Evolutionary conservation across 306 rosid species (phyloP), one percentile per base, ranked within the genome.

Genomic region (Lagenaria siceraria): DNA sequence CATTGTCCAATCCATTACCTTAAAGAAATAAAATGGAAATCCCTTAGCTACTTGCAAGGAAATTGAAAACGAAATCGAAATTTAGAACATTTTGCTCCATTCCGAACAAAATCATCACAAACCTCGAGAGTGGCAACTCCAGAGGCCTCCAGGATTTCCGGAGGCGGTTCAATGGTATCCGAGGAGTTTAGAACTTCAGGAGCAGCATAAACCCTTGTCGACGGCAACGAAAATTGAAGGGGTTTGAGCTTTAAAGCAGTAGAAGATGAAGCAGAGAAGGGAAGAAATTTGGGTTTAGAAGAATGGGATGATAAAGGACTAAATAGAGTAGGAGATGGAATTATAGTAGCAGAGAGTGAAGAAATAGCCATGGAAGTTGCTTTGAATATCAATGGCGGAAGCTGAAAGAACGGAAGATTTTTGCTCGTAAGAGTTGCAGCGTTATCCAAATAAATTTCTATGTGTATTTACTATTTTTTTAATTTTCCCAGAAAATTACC

Each of bases 341-440:
- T 18, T n/a, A 81, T 75, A 53, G 87, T 69, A 7, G 92, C 83
- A 24, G 94, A 89, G 61, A 89, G 78, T 19, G 94, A 93, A 84
- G 92, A 90, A 76, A 88, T 81, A 36, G 92, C 94, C 98, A 90
- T 92, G 78, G 90, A 85, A 85, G 21, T 54, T 82, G 53, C 76
- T 4, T 18, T 38, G 74, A 6, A 11, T 40, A n/a, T 66, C 53
- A 12, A 38, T 66, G 74, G 52, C 52, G 51, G 51, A 66, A 21
- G 33, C 53, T 9, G 72, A 8, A 64, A 64, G 17, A 64, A 64
- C 18, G 48, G 46, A 64, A 17, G 27, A 13, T 7, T 12, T 63
- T 18, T 5, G 4, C 51, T 17, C 10, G 14, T 25, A 33, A n/a
- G 36, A 54, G 17, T 2, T 8, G 43, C 21, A 66, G 53, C 74